Conservation (phyloP, 441 rosid genomes). For the Pelargonium exstipulatum region DNA sequence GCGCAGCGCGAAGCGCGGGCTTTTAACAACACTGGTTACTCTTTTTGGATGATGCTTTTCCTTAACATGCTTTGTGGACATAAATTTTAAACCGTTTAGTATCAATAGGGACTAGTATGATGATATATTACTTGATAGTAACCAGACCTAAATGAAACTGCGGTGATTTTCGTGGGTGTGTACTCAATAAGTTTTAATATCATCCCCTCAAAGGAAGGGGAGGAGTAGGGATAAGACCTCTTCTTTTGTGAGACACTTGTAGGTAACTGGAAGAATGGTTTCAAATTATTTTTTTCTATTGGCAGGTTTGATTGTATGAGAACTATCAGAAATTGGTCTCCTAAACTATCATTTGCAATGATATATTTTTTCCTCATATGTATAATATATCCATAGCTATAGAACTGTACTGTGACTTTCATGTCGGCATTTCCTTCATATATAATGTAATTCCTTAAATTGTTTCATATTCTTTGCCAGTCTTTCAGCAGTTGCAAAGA, state of each 20-base stretch:
- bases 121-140: not conserved
- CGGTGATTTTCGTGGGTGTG: not conserved
- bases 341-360: not conserved
- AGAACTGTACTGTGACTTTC: not conserved
- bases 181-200: not conserved
- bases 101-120: not conserved
- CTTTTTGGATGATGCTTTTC: not conserved
- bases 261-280: constrained; percentile 7
- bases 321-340: not conserved
- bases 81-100: not conserved
- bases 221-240: not conserved
- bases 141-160: not conserved
- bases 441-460: constrained; percentile 10
- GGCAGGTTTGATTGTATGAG: not conserved
- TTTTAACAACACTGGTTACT: too few relatives aligned
- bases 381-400: not conserved
- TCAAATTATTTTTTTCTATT: not conserved
- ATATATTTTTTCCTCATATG: not conserved
- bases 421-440: not conserved
- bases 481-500: constrained; percentile 82
- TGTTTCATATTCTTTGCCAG: constrained; percentile 38
- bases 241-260: constrained; percentile 3
- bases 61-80: not conserved
- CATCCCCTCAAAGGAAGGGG: not conserved
- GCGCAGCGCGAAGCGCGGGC: too few relatives aligned